phyloP scores from a whole-genome alignment of 2,329 filamentous ascomycete species.

The Geoglossum cookeanum region DNA sequence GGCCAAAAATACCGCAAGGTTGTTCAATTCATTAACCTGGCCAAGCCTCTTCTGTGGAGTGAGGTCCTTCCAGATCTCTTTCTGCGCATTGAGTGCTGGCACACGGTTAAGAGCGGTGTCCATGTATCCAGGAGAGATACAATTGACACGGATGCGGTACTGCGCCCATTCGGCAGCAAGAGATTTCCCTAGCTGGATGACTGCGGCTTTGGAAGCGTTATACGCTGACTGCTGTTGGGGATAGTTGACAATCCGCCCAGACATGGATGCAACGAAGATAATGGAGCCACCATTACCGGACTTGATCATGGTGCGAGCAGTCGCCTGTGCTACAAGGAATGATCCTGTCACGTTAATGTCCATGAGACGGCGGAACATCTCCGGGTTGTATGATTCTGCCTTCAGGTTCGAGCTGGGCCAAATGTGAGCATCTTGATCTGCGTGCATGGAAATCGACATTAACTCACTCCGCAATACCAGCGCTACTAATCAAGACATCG shows the following conservation, averaged over 20 bases:
- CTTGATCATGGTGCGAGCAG: conserved; percentile 49
- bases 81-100: conserved; percentile 58
- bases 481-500: conserved; percentile 62
- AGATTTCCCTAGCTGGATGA: conserved; percentile 60
- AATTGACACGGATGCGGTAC: conserved; percentile 64
- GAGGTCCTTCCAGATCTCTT: conserved; percentile 59
- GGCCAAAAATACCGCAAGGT: conserved; percentile 56
- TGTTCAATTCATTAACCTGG: conserved; percentile 57
- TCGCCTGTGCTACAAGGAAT: conserved; percentile 58
- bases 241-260: conserved; percentile 68
- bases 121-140: conserved; percentile 73
- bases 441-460: neutral
- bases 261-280: conserved; percentile 64
- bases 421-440: conserved; percentile 8
- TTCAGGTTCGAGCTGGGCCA: conserved; percentile 51
- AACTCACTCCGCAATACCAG: conserved; percentile 53
- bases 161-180: conserved; percentile 73
- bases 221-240: conserved; percentile 70
- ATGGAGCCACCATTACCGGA: conserved; percentile 52
- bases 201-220: conserved; percentile 68
- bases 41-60: conserved; percentile 59
- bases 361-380: conserved; percentile 60
- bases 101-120: conserved; percentile 67
- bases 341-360: conserved; percentile 69
- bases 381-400: conserved; percentile 55